Evolutionary conservation across 2,329 filamentous ascomycete species (phyloP).

Genomic region (Penicillium brasilianum): DNA sequence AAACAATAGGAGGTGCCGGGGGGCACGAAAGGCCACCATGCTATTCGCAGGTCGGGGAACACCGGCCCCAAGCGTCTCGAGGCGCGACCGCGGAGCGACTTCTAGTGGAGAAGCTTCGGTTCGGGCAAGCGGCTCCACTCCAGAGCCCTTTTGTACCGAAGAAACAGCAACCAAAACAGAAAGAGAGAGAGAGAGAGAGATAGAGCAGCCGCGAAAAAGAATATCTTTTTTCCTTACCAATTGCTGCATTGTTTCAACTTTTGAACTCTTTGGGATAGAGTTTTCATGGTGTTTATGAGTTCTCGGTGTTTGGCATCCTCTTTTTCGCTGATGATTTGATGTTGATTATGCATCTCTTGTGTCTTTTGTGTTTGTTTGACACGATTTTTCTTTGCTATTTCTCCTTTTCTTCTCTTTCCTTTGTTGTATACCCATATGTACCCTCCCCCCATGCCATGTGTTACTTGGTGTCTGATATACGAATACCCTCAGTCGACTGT

Average conservation of each 20-base stretch:
- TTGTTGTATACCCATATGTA: slow-evolving; percentile 11
- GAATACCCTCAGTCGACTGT: slow-evolving; percentile 12
- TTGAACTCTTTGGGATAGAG: slow-evolving; percentile 4
- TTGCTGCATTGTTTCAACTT: background rate
- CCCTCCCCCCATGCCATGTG: background rate
- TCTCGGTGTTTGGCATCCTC: slow-evolving; percentile 2
- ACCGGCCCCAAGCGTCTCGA: slow-evolving; percentile 10
- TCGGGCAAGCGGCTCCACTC: slow-evolving; percentile 11
- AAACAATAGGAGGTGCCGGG: background rate
- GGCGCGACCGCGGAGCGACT: slow-evolving; percentile 20
- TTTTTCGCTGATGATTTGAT: slow-evolving; percentile 16
- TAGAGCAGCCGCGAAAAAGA: background rate
- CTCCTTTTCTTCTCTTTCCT: background rate
- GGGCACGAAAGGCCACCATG: slow-evolving; percentile 2
- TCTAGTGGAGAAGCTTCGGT: slow-evolving; percentile 20
- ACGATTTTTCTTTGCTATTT: background rate
- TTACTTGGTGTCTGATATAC: slow-evolving; percentile 5
- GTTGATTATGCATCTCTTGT: slow-evolving; percentile 11
- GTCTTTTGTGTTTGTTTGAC: background rate
- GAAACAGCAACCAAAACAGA: slow-evolving; percentile 1
- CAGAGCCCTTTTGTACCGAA: background rate
- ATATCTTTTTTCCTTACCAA: background rate
- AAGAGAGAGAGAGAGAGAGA: background rate
- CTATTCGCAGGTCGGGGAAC: slow-evolving; percentile 19
- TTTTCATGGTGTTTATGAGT: slow-evolving; percentile 4